Conservation (phyloP, 2,329 filamentous ascomycete genomes). For the Clarireedia monteithiana region DNA sequence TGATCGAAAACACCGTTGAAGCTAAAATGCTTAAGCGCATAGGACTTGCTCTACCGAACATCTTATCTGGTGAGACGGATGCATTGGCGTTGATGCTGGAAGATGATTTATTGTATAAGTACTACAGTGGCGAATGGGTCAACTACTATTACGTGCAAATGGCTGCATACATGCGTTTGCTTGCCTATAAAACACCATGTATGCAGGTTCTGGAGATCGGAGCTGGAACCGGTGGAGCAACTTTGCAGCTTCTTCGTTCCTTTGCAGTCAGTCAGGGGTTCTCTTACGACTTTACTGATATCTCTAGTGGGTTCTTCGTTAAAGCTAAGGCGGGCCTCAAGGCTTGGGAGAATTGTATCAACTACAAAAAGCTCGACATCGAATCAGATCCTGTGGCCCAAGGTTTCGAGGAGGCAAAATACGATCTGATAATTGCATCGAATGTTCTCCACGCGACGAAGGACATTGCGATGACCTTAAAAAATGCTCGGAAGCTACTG, state of each 20-base stretch:
- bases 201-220: slow-evolving; percentile 26
- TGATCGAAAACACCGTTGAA: neutral
- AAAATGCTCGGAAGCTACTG: slow-evolving; percentile 24
- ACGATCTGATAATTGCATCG: slow-evolving; percentile 21
- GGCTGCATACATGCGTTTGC: neutral
- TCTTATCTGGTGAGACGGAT: neutral
- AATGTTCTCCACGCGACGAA: slow-evolving; percentile 21
- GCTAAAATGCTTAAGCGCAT: neutral
- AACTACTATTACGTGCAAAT: neutral
- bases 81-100: neutral
- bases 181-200: slow-evolving; percentile 16
- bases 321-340: neutral
- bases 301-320: neutral
- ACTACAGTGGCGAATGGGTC: neutral
- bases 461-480: slow-evolving; percentile 19
- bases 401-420: slow-evolving; percentile 28
- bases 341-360: neutral
- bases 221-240: slow-evolving; percentile 5
- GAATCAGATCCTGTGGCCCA: slow-evolving; percentile 26
- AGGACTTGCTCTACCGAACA: neutral
- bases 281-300: slow-evolving; percentile 2
- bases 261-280: neutral
- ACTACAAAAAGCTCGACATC: slow-evolving; percentile 27
- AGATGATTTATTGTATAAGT: neutral
- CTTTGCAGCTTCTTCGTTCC: neutral